phyloP scores from a whole-genome alignment of 352 stramenopile species.

The Pythium sp. region DNA sequence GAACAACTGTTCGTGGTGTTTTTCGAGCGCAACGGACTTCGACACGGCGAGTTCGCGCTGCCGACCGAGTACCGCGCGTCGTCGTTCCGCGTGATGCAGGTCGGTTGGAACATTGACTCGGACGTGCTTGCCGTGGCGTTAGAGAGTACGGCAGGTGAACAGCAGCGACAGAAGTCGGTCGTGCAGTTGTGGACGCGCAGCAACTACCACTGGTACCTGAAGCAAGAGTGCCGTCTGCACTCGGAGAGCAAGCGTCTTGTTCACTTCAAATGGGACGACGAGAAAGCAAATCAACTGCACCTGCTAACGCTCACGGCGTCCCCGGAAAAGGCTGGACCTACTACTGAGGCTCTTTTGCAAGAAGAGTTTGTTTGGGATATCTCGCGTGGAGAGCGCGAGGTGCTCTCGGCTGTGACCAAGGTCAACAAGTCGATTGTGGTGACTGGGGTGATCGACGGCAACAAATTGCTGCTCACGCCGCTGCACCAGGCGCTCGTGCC shows the following conservation, averaged over 20 bases:
- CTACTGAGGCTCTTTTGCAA: constrained; percentile 35
- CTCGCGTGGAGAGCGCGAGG: constrained; percentile 20
- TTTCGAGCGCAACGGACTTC: constrained; percentile 81
- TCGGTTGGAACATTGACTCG: constrained; percentile 66
- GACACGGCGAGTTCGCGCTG: constrained; percentile 75
- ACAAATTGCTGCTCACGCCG: constrained; percentile 61
- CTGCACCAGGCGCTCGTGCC: constrained; percentile 63
- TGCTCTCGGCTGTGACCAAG: background rate
- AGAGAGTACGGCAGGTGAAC: background rate
- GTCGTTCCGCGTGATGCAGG: constrained; percentile 24
- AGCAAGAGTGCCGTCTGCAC: constrained; percentile 49
- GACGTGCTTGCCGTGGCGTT: constrained; percentile 68
- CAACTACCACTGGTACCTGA: constrained; percentile 88
- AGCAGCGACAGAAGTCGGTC: constrained; percentile 12
- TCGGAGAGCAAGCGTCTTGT: constrained; percentile 20
- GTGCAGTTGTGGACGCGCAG: constrained; percentile 73
- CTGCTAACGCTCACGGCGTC: constrained; percentile 20
- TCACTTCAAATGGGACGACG: constrained; percentile 57
- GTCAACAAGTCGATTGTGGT: constrained; percentile 34
- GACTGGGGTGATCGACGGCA: constrained; percentile 56
- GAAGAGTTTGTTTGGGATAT: constrained; percentile 58
- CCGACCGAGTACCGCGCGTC: constrained; percentile 32
- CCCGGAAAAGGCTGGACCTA: constrained; percentile 4
- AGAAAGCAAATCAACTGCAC: constrained; percentile 38
- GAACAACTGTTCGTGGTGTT: constrained; percentile 67